Evolutionary conservation across 2,329 filamentous ascomycete genomes (phyloP).

Genomic region (Ceratocystis cubensis): DNA sequence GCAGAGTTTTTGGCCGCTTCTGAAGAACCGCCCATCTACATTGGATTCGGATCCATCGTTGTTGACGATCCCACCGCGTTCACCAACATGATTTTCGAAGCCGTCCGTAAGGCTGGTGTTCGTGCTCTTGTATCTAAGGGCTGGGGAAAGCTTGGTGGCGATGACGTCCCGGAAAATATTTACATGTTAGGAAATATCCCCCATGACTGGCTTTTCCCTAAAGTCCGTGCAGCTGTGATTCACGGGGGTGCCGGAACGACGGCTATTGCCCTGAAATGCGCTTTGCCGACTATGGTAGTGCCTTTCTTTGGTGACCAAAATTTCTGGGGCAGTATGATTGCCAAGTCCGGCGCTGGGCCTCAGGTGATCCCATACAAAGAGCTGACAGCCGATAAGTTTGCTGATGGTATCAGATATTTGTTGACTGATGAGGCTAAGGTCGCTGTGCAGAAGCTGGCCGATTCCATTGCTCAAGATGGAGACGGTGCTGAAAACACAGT

Average conservation of each 20-base stretch:
- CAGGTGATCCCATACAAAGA: constrained; percentile 56
- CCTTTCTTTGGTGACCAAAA: constrained; percentile 71
- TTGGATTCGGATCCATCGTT: constrained; percentile 65
- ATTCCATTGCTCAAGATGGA: constrained; percentile 48
- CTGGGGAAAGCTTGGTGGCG: constrained; percentile 58
- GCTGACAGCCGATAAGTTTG: constrained; percentile 49
- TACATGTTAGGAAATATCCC: constrained; percentile 63
- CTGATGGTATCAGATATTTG: constrained; percentile 58
- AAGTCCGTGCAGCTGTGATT: constrained; percentile 53
- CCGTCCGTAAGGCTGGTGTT: constrained; percentile 51
- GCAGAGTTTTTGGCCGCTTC: constrained; percentile 43
- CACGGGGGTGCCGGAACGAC: constrained; percentile 71
- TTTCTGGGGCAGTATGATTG: constrained; percentile 64
- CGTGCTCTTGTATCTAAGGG: constrained; percentile 62
- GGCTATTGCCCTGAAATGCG: constrained; percentile 59
- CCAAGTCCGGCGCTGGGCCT: constrained; percentile 50
- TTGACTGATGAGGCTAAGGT: constrained; percentile 47
- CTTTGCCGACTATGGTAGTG: constrained; percentile 60
- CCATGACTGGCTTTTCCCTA: constrained; percentile 65
- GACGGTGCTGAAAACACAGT: constrained; percentile 61
- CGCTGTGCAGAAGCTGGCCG: constrained; percentile 47
- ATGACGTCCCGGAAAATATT: constrained; percentile 47
- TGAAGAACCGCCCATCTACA: constrained; percentile 50
- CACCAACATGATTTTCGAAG: constrained; percentile 59
- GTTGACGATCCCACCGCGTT: constrained; percentile 58